phyloP scores from a whole-genome alignment of 1,284 basidiomycete species.

The Ganoderma leucocontextum region DNA sequence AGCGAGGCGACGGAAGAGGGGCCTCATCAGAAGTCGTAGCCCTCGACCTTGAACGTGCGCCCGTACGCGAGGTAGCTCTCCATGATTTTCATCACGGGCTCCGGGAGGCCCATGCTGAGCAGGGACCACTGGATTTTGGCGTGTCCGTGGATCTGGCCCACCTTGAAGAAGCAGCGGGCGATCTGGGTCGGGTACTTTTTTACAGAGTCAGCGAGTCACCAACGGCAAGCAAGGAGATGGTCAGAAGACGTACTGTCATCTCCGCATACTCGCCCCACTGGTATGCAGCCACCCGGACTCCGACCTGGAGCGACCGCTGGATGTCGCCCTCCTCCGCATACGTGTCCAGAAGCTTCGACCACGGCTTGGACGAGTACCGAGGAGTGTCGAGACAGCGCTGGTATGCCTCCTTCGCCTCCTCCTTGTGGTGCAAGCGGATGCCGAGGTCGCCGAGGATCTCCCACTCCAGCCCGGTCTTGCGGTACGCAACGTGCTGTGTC shows the following conservation, averaged over 20 bases:
- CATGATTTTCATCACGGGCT: constrained; percentile 87
- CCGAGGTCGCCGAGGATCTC: constrained; percentile 98
- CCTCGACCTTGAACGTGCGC: constrained; percentile 83
- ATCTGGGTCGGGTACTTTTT: constrained; percentile 89
- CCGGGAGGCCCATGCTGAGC: constrained; percentile 91
- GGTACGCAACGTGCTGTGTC: constrained; percentile 95
- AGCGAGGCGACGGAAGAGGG: not conserved
- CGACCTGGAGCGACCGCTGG: constrained; percentile 89
- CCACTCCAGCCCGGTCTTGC: constrained; percentile 98
- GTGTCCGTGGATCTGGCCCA: constrained; percentile 94
- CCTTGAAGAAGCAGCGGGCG: constrained; percentile 89
- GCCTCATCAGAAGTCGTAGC: constrained; percentile 69
- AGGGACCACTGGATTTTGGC: constrained; percentile 95
- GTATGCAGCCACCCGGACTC: constrained; percentile 93
- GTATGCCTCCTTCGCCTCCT: constrained; percentile 97
- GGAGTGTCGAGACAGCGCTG: constrained; percentile 91
- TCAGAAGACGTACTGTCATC: constrained; percentile 68
- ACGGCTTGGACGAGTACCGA: constrained; percentile 91
- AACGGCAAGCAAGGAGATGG: no score
- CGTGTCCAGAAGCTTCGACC: constrained; percentile 92
- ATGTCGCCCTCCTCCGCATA: constrained; percentile 96
- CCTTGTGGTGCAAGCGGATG: constrained; percentile 91
- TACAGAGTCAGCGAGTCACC: not conserved
- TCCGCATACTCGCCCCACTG: constrained; percentile 88
- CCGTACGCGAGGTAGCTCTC: constrained; percentile 85